These are phyloP conservation scores for Bacidia gigantensis DNA, from an alignment of 495 filamentous ascomycete genomes.

Conservation along the genomic window DNA sequence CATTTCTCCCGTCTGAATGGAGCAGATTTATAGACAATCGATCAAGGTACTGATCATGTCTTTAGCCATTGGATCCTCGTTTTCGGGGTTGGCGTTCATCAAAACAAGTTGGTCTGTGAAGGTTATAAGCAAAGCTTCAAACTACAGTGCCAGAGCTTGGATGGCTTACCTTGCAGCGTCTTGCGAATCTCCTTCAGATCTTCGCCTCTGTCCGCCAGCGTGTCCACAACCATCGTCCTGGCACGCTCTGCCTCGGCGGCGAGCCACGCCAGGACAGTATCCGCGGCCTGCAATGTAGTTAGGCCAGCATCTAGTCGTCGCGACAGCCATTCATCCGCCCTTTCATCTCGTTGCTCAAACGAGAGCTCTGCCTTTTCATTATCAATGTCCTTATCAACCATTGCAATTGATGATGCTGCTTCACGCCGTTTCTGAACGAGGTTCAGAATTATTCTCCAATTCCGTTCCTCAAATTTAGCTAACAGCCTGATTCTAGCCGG, in stretches of 20 bases:
- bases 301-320: conserved; percentile 75
- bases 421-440: conserved; percentile 58
- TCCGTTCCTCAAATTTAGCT: conserved; percentile 90
- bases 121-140: neutral
- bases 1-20: too few species aligned
- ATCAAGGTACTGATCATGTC: conserved; percentile 18
- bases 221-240: conserved; percentile 44
- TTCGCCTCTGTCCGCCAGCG: conserved; percentile 58
- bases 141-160: neutral
- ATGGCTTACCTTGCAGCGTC: conserved; percentile 51
- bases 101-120: conserved; percentile 13
- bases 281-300: conserved; percentile 74
- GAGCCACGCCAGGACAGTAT: conserved; percentile 84
- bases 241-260: conserved; percentile 81
- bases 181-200: conserved; percentile 41
- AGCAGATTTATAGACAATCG: conserved; percentile 9
- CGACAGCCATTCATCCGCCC: conserved; percentile 70
- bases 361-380: conserved; percentile 35
- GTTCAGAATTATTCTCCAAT: conserved; percentile 70
- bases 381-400: conserved; percentile 55
- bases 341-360: conserved; percentile 45
- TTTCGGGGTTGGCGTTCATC: conserved; percentile 12
- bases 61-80: conserved; percentile 10
- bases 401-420: conserved; percentile 48
- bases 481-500: conserved; percentile 67